phyloP scores from a whole-genome alignment of 1,284 basidiomycete genomes.

The Sparassis latifolia region DNA sequence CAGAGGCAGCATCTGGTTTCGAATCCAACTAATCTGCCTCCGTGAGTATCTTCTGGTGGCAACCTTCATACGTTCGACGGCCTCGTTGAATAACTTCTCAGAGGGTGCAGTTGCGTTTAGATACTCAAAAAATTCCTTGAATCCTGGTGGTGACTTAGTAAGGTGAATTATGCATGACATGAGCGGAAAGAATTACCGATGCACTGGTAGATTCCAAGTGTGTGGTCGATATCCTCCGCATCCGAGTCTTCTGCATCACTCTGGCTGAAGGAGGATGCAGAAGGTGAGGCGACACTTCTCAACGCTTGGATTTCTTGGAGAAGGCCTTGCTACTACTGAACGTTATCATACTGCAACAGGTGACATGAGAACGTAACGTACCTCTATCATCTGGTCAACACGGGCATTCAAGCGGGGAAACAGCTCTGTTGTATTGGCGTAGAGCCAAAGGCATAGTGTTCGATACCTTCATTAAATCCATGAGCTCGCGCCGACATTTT shows the following conservation, averaged over 20 bases:
- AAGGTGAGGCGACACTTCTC: conserved; percentile 27
- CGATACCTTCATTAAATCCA: conserved; percentile 51
- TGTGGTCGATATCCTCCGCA: conserved; percentile 44
- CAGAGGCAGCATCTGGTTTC: conserved; percentile 84
- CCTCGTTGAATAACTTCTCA: conserved; percentile 44
- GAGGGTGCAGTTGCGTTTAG: conserved; percentile 37
- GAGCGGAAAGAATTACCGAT: conserved; percentile 60
- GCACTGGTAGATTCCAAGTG: conserved; percentile 87
- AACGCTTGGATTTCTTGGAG: conserved; percentile 73
- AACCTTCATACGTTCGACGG: conserved; percentile 77
- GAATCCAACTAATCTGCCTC: conserved; percentile 89
- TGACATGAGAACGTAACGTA: conserved; percentile 27
- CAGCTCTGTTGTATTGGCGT: conserved; percentile 64
- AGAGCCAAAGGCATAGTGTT: conserved; percentile 90
- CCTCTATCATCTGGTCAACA: conserved; percentile 88
- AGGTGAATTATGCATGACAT: background rate
- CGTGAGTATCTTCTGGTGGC: conserved; percentile 92
- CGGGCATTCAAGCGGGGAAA: conserved; percentile 69
- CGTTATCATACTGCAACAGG: conserved; percentile 1
- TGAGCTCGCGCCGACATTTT: background rate
- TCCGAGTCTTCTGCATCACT: background rate
- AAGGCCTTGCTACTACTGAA: conserved; percentile 61
- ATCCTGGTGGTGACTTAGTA: conserved; percentile 47
- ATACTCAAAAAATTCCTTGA: conserved; percentile 81
- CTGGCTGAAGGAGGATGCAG: background rate